Percentiles rank a stretch among this genome's conserved stretches.
Evolutionary conservation across 257 asterid genomes (phyloP).

Genomic region (Mentha longifolia): DNA sequence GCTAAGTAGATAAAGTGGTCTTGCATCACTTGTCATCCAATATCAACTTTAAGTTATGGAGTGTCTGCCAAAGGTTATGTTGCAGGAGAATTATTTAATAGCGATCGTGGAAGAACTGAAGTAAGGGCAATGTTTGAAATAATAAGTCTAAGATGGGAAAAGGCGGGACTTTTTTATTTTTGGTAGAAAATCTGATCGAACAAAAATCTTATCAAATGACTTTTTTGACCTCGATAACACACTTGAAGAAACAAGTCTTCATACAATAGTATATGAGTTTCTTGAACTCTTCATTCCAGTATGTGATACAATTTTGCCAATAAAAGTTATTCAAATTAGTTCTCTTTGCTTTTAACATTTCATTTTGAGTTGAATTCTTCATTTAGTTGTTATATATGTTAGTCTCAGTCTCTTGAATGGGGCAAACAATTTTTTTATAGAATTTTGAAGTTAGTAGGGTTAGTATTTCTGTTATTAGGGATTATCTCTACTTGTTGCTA

Average conservation of each 20-base stretch:
- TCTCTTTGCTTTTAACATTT: background rate
- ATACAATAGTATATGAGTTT: no score
- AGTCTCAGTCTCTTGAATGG: background rate
- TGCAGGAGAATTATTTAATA: no score
- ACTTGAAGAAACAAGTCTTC: background rate
- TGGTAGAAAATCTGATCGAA: background rate
- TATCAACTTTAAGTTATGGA: constrained; percentile 25
- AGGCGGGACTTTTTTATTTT: background rate
- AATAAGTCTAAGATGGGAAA: background rate
- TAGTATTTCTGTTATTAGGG: no score
- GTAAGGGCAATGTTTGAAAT: background rate
- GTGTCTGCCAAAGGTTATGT: background rate
- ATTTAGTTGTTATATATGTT: background rate
- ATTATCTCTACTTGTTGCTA: no score
- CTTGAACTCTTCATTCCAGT: background rate
- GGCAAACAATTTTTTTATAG: background rate
- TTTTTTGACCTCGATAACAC: background rate
- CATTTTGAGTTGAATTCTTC: background rate
- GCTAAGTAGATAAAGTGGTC: constrained; percentile 23
- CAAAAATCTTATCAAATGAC: background rate
- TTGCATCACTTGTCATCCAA: constrained; percentile 31
- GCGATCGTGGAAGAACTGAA: no score
- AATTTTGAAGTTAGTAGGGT: no score
- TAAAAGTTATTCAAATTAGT: background rate
- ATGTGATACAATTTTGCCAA: background rate